Base-by-base conservation (phyloP, 495 filamentous ascomycete species). In the Penicillium malachiteum region DNA sequence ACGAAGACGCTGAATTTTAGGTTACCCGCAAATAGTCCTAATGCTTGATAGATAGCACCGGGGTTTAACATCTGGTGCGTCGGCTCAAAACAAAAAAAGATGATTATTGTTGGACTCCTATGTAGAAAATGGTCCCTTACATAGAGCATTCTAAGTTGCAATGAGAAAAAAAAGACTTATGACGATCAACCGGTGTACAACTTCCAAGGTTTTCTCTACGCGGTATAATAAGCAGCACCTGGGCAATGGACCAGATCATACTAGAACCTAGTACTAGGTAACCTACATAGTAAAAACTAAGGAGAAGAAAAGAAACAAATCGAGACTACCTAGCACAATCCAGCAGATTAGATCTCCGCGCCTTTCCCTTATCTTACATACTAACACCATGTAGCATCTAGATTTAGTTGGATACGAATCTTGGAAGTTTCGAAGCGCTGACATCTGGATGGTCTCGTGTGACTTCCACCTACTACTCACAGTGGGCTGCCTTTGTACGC, bases 1-100 rank as follows among this genome's bases (percentile, higher is more conserved):
- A 87, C 53, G 94, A 92, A 33, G 89, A 97, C 52, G 84, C 94
- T 54, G 95, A 97, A 54, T 97, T 88, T 69, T 98, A 92, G 71
- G 77, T 69, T 59, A 54, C 42, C 45, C 57, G 48, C 48, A 46
- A 48, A 56, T 65, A 67, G 45, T 59, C 52, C 43, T 65, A 58
- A 65, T 65, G 50, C 59, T 52, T 48, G 52, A 47, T 54, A 57
- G 50, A 54, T 54, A 48, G 18, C 38, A 52, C 51, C 48, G 54
- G 50, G 45, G 46, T 48, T 51, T 14, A 37, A 37, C 18, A 26
- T n/a, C 37, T 52, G 18, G 42, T 31, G 54, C 53, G 48, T 59
- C 58, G 21, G 35, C 48, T 46, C 8, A 41, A 55, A 64, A 61
- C 57, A 58, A 49, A 52, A 58, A 41, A 66, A 61, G 56, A 54